Base-by-base conservation (phyloP, 2,329 filamentous ascomycete genomes). In the Pleomassaria siparia region DNA sequence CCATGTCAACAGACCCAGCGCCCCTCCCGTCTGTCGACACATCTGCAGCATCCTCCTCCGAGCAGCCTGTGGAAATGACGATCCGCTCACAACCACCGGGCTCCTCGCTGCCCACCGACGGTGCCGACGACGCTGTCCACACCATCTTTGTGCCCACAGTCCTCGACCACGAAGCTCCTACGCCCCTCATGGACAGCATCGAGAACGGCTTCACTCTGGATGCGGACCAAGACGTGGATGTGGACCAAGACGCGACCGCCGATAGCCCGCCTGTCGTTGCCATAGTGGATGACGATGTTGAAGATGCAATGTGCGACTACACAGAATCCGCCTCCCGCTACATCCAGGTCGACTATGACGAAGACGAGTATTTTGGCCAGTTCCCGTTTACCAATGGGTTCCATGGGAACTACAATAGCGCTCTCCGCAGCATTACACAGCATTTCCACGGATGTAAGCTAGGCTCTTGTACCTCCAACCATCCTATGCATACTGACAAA, bases 11-110 rank as follows among this genome's bases (percentile, higher is more conserved):
- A 43, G 60, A 69, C 16, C 40, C 57, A 15, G 6, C 13, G 7
- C 46, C 55, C 8, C 44, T 35, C 32, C 15, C 58, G 16, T 49
- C 51, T 40, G 46, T 46, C 29, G 49, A 46, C 53, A 39, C 50
- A 30, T 40, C 30, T 43, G 41, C 44, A 26, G 44, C 45, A 26
- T 50, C 43, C 7, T 44, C 48, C 30, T 39, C 42, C 40, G 55
- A 69, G 32, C 59, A 66, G 37, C 68, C 61, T 32, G 70, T 68
- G 36, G 60, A 73, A 46, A 70, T 74, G 59, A 67, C 72, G 30
- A 74, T 71, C 55, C 65, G 67, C 53, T 60, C 67, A 39, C 69
- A 66, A 43, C 61, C 61, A 15, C 54, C 64, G 16, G 61, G 59
- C 8, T 62, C 63, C 40, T 58, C 61, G 28, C 51, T 61, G 45